Percentiles rank a stretch among this genome's conserved stretches.
Conservation (phyloP, 768 basidiomycete species). For the Melanogaster broomeanus region DNA sequence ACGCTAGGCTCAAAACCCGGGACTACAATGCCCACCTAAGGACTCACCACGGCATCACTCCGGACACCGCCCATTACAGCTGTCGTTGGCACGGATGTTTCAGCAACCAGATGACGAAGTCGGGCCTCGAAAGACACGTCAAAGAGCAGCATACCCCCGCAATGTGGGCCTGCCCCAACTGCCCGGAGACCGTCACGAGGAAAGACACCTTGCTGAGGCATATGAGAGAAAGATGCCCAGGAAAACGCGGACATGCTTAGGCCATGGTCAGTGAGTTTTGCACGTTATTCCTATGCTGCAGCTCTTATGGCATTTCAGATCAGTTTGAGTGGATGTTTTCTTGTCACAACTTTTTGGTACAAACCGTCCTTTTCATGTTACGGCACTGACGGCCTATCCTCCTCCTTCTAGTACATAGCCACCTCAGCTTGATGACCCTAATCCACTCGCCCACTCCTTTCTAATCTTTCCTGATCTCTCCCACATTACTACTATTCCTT, state of each 20-base stretch:
- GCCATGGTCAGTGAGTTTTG: background rate
- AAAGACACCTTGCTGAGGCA: background rate
- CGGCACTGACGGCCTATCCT: no score
- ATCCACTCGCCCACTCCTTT: no score
- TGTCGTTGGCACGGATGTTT: conserved; percentile 12
- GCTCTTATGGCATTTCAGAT: no score
- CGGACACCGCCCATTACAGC: background rate
- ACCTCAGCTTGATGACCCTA: no score
- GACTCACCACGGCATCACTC: background rate
- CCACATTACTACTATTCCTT: no score
- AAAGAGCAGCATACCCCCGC: conserved; percentile 11
- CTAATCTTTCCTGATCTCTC: no score
- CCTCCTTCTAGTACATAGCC: no score
- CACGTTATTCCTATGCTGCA: no score
- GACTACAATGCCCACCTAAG: conserved; percentile 9
- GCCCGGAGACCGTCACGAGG: conserved; percentile 4
- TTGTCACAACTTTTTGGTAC: no score
- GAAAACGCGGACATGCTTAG: background rate
- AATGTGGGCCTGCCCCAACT: conserved; percentile 11
- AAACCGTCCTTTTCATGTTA: no score
- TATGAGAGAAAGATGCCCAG: background rate
- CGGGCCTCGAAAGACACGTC: conserved; percentile 10
- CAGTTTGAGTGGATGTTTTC: no score
- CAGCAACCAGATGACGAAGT: background rate
- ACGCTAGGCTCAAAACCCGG: background rate